Evolutionary conservation across 225 moss, liverwort and hornwort species (phyloP).

Genomic region (Pseudoscleropodium purum): DNA sequence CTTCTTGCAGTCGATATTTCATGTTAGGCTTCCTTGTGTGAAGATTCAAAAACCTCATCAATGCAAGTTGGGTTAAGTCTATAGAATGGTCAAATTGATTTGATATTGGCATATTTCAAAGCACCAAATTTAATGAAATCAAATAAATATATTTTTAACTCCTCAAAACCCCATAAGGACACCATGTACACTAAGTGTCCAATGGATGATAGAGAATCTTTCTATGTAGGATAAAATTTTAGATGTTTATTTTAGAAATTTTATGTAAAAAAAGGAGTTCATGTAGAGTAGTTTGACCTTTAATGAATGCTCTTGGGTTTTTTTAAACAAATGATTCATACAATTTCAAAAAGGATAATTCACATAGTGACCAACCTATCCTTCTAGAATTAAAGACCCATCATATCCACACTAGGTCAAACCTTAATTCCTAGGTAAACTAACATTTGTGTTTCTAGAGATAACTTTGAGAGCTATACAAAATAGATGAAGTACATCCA

Average conservation of each 20-base stretch:
- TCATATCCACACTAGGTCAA: background rate
- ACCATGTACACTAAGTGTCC: rapidly evolving
- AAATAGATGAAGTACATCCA: background rate
- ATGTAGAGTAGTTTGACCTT: background rate
- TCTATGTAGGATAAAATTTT: rapidly evolving
- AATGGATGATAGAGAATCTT: background rate
- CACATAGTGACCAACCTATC: rapidly evolving
- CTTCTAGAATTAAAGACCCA: background rate
- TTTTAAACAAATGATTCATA: background rate
- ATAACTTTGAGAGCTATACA: background rate
- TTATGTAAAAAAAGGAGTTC: background rate
- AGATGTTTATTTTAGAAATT: background rate
- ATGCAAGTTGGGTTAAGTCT: too few relatives aligned
- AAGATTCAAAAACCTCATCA: too few relatives aligned
- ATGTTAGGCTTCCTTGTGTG: too few relatives aligned
- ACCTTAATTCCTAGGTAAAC: background rate
- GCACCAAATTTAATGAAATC: too few relatives aligned
- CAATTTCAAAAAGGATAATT: background rate
- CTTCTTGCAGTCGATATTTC: too few relatives aligned
- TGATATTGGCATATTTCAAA: too few relatives aligned
- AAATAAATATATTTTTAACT: too few relatives aligned
- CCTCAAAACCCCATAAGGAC: rapidly evolving
- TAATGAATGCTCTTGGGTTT: background rate
- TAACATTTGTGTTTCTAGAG: background rate
- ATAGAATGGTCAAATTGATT: too few relatives aligned